Base-by-base conservation (phyloP, 2,329 filamentous ascomycete genomes). In the Pseudogymnoascus sp. region DNA sequence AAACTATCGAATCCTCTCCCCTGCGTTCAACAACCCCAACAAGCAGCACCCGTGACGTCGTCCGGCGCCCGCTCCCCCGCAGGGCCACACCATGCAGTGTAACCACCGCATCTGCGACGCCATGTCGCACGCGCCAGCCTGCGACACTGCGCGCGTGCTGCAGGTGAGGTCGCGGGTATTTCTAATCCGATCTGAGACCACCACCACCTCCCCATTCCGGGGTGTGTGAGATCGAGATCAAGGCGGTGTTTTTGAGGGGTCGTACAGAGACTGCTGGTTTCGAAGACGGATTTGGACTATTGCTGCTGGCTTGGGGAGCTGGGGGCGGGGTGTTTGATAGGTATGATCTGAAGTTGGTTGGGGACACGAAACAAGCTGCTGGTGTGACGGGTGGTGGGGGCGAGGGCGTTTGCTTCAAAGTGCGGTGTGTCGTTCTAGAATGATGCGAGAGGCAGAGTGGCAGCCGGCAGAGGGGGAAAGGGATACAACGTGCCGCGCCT, bases 341-440 rank as follows among this genome's bases (percentile, higher is more conserved):
- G 4, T 21, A 21, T 21, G 21, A 21, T 21, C 21, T 21, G 21
- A 21, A 21, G 21, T 21, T 21, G 21, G 21, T 21, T 21, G 21
- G 21, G 21, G 21, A 21, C 21, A 21, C 21, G 21, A 21, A 21
- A 21, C 21, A 21, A 21, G 21, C 13, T 17, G 29, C 12, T 10
- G 15, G 48, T 17, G 29, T 6, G 4, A 13, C 29, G 29, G 41
- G 15, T 33, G 48, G 44, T 51, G 27, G 48, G 48, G n/a, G n/a
- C n/a, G 10, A n/a, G 48, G 21, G 48, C 29, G n/a, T 15, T 13
- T 12, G 9, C 4, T 12, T 25, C 1, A 33, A 55, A 55, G 48
- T 55, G 29, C 48, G 48, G 48, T 55, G 48, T 55, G 48, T 15
- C 4, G 48, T 55, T 55, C 48, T 33, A 55, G 29, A 55, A 55